Conservation (phyloP, 2,329 filamentous ascomycete genomes). For the Verticillium klebahnii region DNA sequence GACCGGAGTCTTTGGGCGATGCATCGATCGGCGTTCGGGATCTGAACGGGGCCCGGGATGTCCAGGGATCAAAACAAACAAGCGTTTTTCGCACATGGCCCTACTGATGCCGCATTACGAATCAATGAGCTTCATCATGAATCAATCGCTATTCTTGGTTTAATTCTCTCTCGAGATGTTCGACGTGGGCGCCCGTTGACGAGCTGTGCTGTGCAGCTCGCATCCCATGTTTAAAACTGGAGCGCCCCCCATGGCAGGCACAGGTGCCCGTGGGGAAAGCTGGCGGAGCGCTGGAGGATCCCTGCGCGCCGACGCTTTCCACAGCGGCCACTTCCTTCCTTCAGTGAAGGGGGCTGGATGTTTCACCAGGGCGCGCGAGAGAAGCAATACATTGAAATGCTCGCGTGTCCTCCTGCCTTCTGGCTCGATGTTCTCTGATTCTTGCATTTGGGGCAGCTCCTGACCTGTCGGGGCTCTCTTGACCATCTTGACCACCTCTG, state of each 20-base stretch:
- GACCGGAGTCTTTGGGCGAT: not conserved
- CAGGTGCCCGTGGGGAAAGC: not conserved
- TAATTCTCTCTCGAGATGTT: not conserved
- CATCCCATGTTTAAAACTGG: not conserved
- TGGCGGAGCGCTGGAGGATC: not conserved
- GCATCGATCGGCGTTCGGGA: not conserved
- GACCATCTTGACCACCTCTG: not conserved
- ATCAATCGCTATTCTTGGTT: not conserved
- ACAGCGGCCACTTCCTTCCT: not conserved
- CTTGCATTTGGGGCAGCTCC: not conserved
- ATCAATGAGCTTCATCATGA: not conserved
- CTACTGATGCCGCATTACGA: not conserved
- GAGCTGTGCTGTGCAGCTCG: not conserved
- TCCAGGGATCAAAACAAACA: not conserved
- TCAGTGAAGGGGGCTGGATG: not conserved
- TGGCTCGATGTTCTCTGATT: not conserved
- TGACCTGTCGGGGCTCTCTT: not conserved
- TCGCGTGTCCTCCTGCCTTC: not conserved
- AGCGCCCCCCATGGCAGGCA: not conserved
- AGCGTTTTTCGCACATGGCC: not conserved
- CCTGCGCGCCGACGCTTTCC: not conserved
- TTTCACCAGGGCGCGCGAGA: not conserved
- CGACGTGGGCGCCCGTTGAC: not conserved
- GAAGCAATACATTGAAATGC: not conserved
- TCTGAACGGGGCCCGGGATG: not conserved